Percentiles rank a stretch among this genome's conserved stretches.
Conservation (phyloP, 2,329 filamentous ascomycete species). For the Diaporthe longicolla region DNA sequence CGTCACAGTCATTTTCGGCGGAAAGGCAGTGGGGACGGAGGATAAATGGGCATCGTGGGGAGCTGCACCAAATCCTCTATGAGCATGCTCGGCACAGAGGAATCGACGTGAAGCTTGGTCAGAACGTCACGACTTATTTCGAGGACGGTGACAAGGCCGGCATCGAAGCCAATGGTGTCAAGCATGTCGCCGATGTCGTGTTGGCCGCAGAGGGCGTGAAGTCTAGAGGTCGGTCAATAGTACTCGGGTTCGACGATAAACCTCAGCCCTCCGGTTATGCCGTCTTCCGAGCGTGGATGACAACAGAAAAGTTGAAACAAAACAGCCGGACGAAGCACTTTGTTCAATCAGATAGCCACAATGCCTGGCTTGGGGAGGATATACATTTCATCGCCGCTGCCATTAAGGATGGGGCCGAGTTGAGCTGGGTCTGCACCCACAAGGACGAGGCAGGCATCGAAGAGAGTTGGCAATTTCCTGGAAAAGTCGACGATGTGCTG, state of each 20-base stretch:
- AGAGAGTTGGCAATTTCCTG: constrained; percentile 60
- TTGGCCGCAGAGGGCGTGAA: constrained; percentile 61
- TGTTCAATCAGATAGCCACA: constrained; percentile 64
- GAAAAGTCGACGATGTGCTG: constrained; percentile 57
- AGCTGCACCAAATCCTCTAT: constrained; percentile 65
- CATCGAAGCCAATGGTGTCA: constrained; percentile 58
- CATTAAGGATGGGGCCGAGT: constrained; percentile 65
- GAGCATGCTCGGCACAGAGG: constrained; percentile 62
- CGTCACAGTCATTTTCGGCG: constrained; percentile 55
- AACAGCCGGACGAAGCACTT: constrained; percentile 60
- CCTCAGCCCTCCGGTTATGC: constrained; percentile 57
- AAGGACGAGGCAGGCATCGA: constrained; percentile 61
- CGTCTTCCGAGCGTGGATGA: constrained; percentile 59
- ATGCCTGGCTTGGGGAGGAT: constrained; percentile 67
- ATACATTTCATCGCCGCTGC: constrained; percentile 67
- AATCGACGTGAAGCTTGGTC: constrained; percentile 61
- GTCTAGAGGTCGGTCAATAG: constrained; percentile 58
- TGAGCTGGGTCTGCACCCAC: constrained; percentile 67
- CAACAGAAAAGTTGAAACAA: constrained; percentile 56
- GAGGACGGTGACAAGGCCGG: constrained; percentile 56
- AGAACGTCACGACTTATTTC: constrained; percentile 60
- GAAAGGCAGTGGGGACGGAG: constrained; percentile 57
- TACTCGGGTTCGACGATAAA: constrained; percentile 57
- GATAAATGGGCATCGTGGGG: constrained; percentile 68
- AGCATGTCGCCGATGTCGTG: constrained; percentile 57